Base-by-base conservation (phyloP, 1,284 basidiomycete species). In the Gomphus sp. region DNA sequence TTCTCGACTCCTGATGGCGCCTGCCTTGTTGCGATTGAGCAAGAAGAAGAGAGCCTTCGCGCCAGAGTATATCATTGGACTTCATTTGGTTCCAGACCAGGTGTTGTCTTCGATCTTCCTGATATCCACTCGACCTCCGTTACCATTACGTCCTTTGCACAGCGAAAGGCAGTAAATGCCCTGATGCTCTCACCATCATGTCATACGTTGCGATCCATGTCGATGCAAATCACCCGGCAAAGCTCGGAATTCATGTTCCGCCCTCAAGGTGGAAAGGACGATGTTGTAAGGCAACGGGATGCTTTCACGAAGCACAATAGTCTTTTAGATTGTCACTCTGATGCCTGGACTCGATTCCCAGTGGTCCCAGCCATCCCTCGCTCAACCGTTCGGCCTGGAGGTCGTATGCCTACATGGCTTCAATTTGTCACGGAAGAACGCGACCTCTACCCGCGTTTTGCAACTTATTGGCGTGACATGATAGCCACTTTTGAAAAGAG, bases 301-400 rank as follows among this genome's bases (percentile, higher is more conserved):
- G 6, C 1, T 50, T 56, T 0, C 60, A 74, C 76, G 0, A 61
- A 63, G 2, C 75, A 81, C 62, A 84, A 84, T 56, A 76, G 71
- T 51, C 68, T 85, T 8, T 67, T 85, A 7, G 80, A 83, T 59
- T 82, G 80, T 56, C 76, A 82, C 58, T 65, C 73, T 0, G 82
- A 85, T n/a, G 77, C 83, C 48, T 85, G 82, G 82, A 80, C 76
- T 3, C 77, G 81, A 2, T 85, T 81, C 64, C 82, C 84, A 0
- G 81, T 85, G 9, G 64, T 80, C 0, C 72, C 82, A 1, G 80
- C 81, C 0, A 74, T 85, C 36, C 73, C 73, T 45, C 72, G 80
- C 3, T 71, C 76, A 41, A 78, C 76, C 0, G 74, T 78, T 18
- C 69, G 74, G 0, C 72, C 71, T 2, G 62, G 65, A 28, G 63